Percentiles rank a stretch among this genome's conserved stretches.
Conservation (phyloP, 306 rosid species). For the Cicer pinnatifidum region DNA sequence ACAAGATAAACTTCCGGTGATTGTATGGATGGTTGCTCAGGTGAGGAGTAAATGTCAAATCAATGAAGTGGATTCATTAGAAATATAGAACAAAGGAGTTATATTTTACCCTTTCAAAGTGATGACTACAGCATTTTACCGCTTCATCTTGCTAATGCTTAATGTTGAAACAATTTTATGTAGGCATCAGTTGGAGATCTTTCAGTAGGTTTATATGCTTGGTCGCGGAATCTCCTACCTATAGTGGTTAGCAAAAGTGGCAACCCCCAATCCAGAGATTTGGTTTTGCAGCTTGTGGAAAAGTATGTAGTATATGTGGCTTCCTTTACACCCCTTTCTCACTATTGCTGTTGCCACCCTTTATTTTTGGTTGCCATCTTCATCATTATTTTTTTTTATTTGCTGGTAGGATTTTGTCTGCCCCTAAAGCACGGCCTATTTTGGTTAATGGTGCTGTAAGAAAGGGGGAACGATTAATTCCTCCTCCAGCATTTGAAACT, state of each 20-base stretch:
- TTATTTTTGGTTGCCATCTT: not conserved
- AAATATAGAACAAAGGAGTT: not conserved
- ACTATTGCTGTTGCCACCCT: constrained; percentile 1
- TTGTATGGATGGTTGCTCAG: constrained; percentile 83
- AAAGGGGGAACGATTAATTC: constrained; percentile 89
- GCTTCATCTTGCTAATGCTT: constrained; percentile 15
- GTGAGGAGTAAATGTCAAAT: constrained; percentile 51
- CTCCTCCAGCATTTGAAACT: constrained; percentile 77
- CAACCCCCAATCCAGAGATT: constrained; percentile 88
- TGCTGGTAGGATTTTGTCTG: constrained; percentile 72
- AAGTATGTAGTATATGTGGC: constrained; percentile 54
- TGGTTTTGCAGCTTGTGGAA: constrained; percentile 84
- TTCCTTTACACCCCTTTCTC: constrained; percentile 2
- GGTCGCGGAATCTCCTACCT: constrained; percentile 84
- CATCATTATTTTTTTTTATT: constrained; percentile 26
- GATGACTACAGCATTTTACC: not conserved
- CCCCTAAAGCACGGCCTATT: constrained; percentile 81
- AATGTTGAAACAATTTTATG: constrained; percentile 27
- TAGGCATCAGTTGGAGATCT: constrained; percentile 82
- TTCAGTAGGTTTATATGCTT: constrained; percentile 81
- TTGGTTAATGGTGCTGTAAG: constrained; percentile 83
- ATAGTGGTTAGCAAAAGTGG: constrained; percentile 67
- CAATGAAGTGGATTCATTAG: not conserved
- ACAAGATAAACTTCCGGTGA: constrained; percentile 85
- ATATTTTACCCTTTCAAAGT: constrained; percentile 4